Evolutionary conservation across 2,329 filamentous ascomycete species (phyloP).

Genomic region (Fusarium veterinarium): DNA sequence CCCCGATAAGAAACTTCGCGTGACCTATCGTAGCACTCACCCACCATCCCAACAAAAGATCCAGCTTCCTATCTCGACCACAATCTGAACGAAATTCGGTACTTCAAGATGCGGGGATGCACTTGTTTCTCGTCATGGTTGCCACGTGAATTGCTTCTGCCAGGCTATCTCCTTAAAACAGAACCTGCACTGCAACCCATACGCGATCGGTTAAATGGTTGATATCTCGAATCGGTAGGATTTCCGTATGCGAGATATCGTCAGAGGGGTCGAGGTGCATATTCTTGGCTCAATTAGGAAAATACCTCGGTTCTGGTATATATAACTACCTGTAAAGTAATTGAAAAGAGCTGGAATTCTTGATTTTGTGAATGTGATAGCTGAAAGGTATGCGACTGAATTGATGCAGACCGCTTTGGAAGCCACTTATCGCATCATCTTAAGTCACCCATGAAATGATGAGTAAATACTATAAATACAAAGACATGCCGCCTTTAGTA

Average conservation of each 20-base stretch:
- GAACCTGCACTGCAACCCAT: neutral
- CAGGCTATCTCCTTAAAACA: neutral
- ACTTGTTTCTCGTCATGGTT: neutral
- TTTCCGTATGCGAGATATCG: neutral
- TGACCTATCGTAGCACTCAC: neutral
- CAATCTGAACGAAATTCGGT: neutral
- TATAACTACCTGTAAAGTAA: neutral
- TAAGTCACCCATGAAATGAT: neutral
- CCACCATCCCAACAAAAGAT: neutral
- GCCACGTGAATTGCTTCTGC: neutral
- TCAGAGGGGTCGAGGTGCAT: neutral
- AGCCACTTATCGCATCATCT: neutral
- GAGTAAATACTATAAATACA: neutral
- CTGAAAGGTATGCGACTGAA: neutral
- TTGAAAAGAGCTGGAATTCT: neutral
- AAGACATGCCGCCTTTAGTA: fast-evolving
- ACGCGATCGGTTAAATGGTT: neutral
- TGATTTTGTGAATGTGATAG: neutral
- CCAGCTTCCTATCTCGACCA: neutral
- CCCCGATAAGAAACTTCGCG: neutral
- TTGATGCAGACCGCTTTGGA: neutral
- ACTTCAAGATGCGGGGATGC: neutral
- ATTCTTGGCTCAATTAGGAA: neutral
- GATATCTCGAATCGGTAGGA: neutral
- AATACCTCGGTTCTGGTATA: neutral